Evolutionary conservation across 192 early-diverging fungal genomes (phyloP).

Genomic region (Entophlyctis luteolus): DNA sequence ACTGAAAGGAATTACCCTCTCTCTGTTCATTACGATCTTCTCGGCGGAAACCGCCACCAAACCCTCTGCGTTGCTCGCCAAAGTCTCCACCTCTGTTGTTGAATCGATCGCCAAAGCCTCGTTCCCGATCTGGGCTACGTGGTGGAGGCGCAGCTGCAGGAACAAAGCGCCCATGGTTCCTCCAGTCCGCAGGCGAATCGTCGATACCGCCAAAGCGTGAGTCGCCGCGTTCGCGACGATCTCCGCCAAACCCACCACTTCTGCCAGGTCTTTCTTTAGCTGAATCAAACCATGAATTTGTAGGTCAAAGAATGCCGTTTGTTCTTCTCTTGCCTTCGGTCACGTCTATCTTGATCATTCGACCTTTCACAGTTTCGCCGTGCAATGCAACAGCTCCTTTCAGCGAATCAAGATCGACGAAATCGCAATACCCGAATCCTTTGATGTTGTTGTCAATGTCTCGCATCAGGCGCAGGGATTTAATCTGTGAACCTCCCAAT

Average conservation of each 20-base stretch:
- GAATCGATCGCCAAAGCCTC: not conserved
- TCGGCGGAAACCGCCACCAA: conserved; percentile 27
- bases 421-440: conserved; percentile 96
- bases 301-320: not conserved
- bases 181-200: conserved; percentile 15
- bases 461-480: conserved; percentile 73
- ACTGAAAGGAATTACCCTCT: conserved; percentile 8
- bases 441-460: conserved; percentile 80
- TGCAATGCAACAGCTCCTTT: conserved; percentile 68
- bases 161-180: conserved; percentile 3
- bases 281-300: not conserved
- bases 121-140: not conserved
- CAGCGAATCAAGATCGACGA: conserved; percentile 78
- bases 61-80: conserved; percentile 41
- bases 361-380: conserved; percentile 62
- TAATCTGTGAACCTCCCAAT: conserved; percentile 51
- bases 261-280: conserved; percentile 6
- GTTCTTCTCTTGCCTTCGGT: conserved; percentile 83
- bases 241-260: not conserved
- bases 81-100: conserved; percentile 41
- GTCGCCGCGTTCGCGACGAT: conserved; percentile 14
- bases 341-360: conserved; percentile 78
- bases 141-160: not conserved
- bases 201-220: conserved; percentile 8
- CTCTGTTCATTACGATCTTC: conserved; percentile 25